Base-by-base conservation (phyloP, 257 asterid species). In the Solanum sparsipilum region DNA sequence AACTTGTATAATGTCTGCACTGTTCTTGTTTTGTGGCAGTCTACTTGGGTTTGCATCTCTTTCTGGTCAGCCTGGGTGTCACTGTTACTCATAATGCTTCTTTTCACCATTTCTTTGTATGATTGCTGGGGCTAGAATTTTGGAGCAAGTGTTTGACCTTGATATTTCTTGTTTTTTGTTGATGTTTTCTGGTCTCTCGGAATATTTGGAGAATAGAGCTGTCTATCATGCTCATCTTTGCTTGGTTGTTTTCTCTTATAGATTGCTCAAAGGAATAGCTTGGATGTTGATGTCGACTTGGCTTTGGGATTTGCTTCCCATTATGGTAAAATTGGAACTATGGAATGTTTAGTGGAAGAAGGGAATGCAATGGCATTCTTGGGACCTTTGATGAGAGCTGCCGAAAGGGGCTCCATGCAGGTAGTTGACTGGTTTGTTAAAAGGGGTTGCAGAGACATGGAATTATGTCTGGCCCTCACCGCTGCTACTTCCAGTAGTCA, bases 221-320 rank as follows among this genome's bases (percentile, higher is more conserved):
- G 41, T 81, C 6, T 29, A 48, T 82, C 70, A 82, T 82, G 39
- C 31, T 82, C 70, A 48, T 82, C 29, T 70, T 70, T 87, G 87
- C 48, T 78, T 34, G 65, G 44, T 75, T 88, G 76, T 73, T 84
- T n/a, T 35, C 25, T 74, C 29, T 74, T 87, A 89, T 88, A 97
- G 99, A 97, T 96, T 90, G 99, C 98, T 87, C 99, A 96, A 90
- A 94, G 98, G 90, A 97, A 96, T 93, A 96, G 99, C 94, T 93
- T 97, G 93, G 99, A 97, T 48, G 99, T 97, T 89, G 99, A 97
- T 72, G 99, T 97, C 27, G 99, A 97, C 93, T 91, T 97, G 60
- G 99, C 99, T 41, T 36, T 97, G 87, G 99, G 99, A 65, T 95
- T 96, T 87, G 99, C 99, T 81, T 96, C 99, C 32, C 99, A 96